Evolutionary conservation across 2,329 filamentous ascomycete genomes (phyloP), one percentile per base, ranked within the genome.

Genomic region (Hymenotorrendiella dingleyae): DNA sequence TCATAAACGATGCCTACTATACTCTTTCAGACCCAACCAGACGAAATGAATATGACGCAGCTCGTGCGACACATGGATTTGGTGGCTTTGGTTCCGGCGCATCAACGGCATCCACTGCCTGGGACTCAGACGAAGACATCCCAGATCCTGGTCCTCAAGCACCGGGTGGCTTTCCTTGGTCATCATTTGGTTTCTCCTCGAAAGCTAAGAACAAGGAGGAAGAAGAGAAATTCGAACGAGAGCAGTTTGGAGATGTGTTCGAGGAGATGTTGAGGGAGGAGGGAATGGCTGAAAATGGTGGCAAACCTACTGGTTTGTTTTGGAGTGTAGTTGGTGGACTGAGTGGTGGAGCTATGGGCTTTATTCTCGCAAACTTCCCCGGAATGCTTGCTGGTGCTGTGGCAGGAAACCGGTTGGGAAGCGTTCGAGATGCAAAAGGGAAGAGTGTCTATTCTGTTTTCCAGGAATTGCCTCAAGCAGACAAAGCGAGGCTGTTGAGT

Each of bases 361-460:
- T 97, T 64, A 98, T 98, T 54, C 76, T 97, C 20, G 93, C 84
- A 21, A 97, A 97, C 62, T 79, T 96, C 36, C 86, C 91, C 0
- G 93, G 93, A 0, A 75, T 91, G 58, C 65, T 97, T 27, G 91
- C 91, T 0, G 93, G 93, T 3, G 88, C 87, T 2, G 90, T 96
- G 2, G 91, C 90, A 0, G 93, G 93, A 9, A 97, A 96, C 66
- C 70, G 90, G 39, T 67, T 97, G n/a, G 93, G 93, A 1, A 86
- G 87, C 6, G 78, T 98, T 16, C 74, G 93, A 43, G 93, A 98
- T 67, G 80, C 85, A 23, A 89, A 82, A 66, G 90, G 90, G 17
- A 97, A 96, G 80, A 94, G 87, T 60, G 93, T 98, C 5, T 97
- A 94, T 65, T 73, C 81, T 21, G 93, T 96, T 12, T 97, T 49